phyloP scores from a whole-genome alignment of 2,329 filamentous ascomycete genomes.

The Huntiella abstrusa region DNA sequence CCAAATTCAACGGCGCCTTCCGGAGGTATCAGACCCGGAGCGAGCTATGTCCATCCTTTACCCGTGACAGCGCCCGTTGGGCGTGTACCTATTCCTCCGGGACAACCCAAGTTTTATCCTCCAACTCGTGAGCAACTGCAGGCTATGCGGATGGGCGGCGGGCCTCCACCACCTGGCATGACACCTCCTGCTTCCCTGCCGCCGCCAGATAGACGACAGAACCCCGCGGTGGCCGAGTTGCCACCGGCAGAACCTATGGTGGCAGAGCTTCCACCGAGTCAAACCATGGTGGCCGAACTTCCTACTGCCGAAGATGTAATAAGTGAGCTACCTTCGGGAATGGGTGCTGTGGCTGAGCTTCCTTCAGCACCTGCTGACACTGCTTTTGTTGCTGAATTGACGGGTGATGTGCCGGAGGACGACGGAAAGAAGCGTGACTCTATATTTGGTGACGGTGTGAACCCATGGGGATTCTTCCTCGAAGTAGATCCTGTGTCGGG shows the following conservation, averaged over 20 bases:
- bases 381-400: slow-evolving; percentile 7
- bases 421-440: neutral
- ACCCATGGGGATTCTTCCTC: slow-evolving; percentile 13
- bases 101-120: no score
- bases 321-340: neutral
- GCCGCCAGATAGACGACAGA: neutral
- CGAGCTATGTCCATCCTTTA: no score
- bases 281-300: neutral
- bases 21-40: no score
- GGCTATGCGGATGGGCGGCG: no score
- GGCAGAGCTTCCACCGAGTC: neutral
- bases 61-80: no score
- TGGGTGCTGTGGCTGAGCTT: slow-evolving; percentile 8
- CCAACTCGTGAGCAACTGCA: no score
- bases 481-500: slow-evolving; percentile 6
- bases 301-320: neutral
- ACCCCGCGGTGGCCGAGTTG: neutral
- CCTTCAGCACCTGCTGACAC: neutral
- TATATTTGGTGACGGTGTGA: slow-evolving; percentile 5
- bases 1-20: no score
- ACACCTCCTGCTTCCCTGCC: no score
- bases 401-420: slow-evolving; percentile 1
- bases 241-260: neutral
- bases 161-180: no score
- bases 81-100: no score